Percentiles rank a stretch among this genome's conserved stretches.
Evolutionary conservation across 1,139 yeast genomes (phyloP).

Genomic region (Tardiomyces digboiensis): DNA sequence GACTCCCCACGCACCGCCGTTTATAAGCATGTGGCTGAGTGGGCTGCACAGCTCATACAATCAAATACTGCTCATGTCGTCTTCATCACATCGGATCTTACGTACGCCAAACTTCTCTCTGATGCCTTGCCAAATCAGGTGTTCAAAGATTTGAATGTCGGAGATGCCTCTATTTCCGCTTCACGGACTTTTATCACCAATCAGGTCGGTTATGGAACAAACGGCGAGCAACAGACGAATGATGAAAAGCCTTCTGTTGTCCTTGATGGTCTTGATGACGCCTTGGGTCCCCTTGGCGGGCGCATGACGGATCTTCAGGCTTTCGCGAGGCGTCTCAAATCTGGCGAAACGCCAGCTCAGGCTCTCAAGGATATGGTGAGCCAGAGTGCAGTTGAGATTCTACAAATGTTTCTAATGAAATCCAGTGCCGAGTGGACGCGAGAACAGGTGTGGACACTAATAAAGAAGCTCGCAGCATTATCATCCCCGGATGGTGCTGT

Average conservation of each 20-base stretch:
- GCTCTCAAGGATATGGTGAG: constrained; percentile 74
- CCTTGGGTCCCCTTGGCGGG: constrained; percentile 79
- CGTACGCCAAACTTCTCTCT: constrained; percentile 58
- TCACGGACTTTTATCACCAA: constrained; percentile 63
- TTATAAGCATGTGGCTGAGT: constrained; percentile 72
- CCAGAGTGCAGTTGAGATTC: constrained; percentile 81
- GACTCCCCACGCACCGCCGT: constrained; percentile 51
- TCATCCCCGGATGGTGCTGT: not conserved
- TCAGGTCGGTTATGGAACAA: constrained; percentile 26
- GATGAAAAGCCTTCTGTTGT: constrained; percentile 7
- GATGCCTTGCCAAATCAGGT: constrained; percentile 75
- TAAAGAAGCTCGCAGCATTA: constrained; percentile 47
- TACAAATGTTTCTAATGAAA: constrained; percentile 63
- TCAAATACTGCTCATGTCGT: constrained; percentile 85
- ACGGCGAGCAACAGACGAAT: not conserved
- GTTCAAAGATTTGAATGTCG: constrained; percentile 60
- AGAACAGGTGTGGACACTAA: constrained; percentile 84
- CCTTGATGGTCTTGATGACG: constrained; percentile 36
- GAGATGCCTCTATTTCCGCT: constrained; percentile 70
- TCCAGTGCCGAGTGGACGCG: constrained; percentile 48
- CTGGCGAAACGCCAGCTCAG: constrained; percentile 73
- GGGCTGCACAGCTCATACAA: constrained; percentile 75
- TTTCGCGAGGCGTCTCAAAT: constrained; percentile 73
- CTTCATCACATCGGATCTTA: constrained; percentile 76
- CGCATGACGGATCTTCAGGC: constrained; percentile 91